phyloP scores from a whole-genome alignment of 169 alveolate genomes.

The Plasmodium cynomolgi region DNA sequence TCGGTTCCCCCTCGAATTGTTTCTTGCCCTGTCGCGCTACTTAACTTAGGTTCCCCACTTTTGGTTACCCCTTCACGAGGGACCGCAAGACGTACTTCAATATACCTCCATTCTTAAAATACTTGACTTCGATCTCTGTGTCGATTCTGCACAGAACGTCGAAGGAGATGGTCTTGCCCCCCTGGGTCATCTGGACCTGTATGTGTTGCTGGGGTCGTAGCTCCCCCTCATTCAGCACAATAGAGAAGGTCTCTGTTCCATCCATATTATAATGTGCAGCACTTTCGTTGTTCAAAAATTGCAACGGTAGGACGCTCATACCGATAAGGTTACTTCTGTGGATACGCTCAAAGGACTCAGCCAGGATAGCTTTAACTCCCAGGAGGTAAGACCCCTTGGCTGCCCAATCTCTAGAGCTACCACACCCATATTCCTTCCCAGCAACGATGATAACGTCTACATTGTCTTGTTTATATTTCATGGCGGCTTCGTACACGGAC shows the following conservation, averaged over 20 bases:
- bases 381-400: constrained; percentile 96
- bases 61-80: constrained; percentile 66
- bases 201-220: constrained; percentile 61
- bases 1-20: background rate
- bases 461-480: constrained; percentile 78
- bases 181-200: constrained; percentile 48
- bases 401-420: constrained; percentile 98
- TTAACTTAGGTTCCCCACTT: background rate
- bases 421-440: constrained; percentile 97
- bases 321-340: constrained; percentile 97
- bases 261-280: constrained; percentile 92
- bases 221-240: constrained; percentile 62
- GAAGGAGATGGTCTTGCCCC: constrained; percentile 64
- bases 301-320: constrained; percentile 96
- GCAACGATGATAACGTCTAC: constrained; percentile 86
- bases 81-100: constrained; percentile 92
- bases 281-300: constrained; percentile 90
- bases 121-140: constrained; percentile 89
- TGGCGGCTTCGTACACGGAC: constrained; percentile 95
- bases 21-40: background rate
- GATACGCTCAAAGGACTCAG: constrained; percentile 96
- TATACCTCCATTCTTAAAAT: constrained; percentile 93
- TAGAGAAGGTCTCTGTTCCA: constrained; percentile 83
- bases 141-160: constrained; percentile 82
- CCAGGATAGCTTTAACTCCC: constrained; percentile 96